A percentile compares a stretch with the other conserved stretches of the same genome.
Conservation (phyloP, 2,329 filamentous ascomycete species). For the Neonectria magnoliae region DNA sequence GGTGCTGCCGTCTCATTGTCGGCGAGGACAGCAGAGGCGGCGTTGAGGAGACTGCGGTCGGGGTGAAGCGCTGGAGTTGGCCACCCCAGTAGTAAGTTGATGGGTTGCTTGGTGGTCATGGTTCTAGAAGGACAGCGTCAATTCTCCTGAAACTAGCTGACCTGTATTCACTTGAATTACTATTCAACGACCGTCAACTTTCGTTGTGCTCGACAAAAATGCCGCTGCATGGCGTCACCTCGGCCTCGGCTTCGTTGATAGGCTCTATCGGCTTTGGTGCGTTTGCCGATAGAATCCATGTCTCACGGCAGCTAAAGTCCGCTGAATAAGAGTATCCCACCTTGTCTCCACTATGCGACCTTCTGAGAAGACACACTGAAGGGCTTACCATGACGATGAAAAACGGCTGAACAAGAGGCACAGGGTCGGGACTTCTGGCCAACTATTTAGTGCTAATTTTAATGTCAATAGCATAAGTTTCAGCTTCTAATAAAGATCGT, state of each 20-base stretch:
- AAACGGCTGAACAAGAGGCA: background rate
- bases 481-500: no score
- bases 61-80: slow-evolving; percentile 11
- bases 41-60: background rate
- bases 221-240: background rate
- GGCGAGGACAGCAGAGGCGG: background rate
- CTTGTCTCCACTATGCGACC: background rate
- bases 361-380: background rate
- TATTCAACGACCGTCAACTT: background rate
- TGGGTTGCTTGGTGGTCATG: background rate
- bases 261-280: background rate
- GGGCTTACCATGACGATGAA: background rate
- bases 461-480: no score
- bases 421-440: background rate
- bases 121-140: no score
- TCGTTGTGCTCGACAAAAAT: background rate
- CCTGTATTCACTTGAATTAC: background rate
- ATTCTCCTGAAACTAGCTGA: no score
- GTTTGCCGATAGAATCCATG: background rate
- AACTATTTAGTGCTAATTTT: no score
- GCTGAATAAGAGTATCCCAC: background rate
- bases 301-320: background rate
- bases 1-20: background rate
- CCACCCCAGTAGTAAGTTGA: slow-evolving; percentile 7
- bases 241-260: background rate